Evolutionary conservation across 306 rosid genomes (phyloP).

Genomic region (Fagus sylvatica): DNA sequence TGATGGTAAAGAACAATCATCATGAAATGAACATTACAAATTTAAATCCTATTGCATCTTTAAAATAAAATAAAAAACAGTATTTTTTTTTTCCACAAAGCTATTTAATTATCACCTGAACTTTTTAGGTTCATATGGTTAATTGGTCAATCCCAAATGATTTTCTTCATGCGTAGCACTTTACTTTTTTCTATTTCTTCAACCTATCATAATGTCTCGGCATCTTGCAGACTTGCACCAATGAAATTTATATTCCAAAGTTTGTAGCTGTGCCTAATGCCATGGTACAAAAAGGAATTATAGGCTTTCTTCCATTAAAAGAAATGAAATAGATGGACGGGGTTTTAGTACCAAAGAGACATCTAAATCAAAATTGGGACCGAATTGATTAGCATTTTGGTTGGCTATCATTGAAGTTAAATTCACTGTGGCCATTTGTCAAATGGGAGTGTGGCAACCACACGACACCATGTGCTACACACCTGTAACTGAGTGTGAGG

Average conservation of each 20-base stretch:
- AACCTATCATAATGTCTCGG: no score
- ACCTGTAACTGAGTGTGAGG: neutral
- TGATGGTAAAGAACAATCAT: no score
- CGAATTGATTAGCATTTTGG: constrained; percentile 18
- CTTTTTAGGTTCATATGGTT: neutral
- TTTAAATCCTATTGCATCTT: no score
- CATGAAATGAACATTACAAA: no score
- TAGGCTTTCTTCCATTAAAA: neutral
- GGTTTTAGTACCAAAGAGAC: neutral
- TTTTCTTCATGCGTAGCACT: neutral
- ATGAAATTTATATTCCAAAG: neutral
- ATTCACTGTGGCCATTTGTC: constrained; percentile 4
- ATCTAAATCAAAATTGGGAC: neutral
- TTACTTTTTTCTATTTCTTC: no score
- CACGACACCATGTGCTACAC: constrained; percentile 33
- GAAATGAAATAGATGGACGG: no score
- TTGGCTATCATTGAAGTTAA: constrained; percentile 36
- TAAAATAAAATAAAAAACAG: no score
- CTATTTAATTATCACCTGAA: no score
- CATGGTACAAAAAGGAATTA: neutral
- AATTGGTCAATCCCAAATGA: neutral
- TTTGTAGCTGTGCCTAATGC: neutral
- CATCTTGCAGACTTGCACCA: no score
- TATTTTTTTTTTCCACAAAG: no score
- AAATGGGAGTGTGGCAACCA: constrained; percentile 32